Evolutionary conservation across 2,329 filamentous ascomycete species (phyloP).

Genomic region (Cyphellophora attinorum): DNA sequence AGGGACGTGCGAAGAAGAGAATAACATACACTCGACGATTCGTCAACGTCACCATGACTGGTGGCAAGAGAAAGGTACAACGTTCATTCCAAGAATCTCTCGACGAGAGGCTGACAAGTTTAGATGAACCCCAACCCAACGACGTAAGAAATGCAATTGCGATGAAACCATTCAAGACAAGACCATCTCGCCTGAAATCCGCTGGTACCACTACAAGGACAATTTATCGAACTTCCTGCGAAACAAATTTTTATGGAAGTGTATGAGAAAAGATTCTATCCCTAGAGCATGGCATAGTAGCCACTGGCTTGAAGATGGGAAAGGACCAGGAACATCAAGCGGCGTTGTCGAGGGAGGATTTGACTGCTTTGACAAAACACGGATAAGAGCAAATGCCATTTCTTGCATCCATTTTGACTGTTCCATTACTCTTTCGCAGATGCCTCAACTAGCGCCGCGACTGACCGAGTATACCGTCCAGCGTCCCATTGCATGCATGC

Average conservation of each 20-base stretch:
- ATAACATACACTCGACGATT: constrained; percentile 94
- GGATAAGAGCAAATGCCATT: no score
- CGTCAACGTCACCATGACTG: constrained; percentile 94
- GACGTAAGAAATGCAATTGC: constrained; percentile 10
- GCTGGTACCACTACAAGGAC: no score
- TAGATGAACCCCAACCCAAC: constrained; percentile 18
- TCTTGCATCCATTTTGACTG: no score
- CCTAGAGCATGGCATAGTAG: constrained; percentile 7
- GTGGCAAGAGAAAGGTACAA: constrained; percentile 94
- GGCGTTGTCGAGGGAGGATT: not conserved
- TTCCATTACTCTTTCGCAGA: no score
- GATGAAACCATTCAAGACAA: constrained; percentile 1
- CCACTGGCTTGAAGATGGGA: constrained; percentile 13
- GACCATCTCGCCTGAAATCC: constrained; percentile 1
- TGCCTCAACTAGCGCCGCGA: no score
- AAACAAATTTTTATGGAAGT: no score
- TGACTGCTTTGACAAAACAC: not conserved
- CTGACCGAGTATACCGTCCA: no score
- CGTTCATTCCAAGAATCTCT: not conserved
- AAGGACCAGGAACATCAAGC: constrained; percentile 7
- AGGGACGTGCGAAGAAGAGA: constrained; percentile 96
- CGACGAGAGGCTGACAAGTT: not conserved
- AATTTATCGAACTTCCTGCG: no score
- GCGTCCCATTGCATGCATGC: no score
- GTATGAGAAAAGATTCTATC: constrained; percentile 2